A percentile compares a stretch with the other conserved stretches of the same genome.
Conservation (phyloP, 2,329 filamentous ascomycete species). For the Onygenales sp. region DNA sequence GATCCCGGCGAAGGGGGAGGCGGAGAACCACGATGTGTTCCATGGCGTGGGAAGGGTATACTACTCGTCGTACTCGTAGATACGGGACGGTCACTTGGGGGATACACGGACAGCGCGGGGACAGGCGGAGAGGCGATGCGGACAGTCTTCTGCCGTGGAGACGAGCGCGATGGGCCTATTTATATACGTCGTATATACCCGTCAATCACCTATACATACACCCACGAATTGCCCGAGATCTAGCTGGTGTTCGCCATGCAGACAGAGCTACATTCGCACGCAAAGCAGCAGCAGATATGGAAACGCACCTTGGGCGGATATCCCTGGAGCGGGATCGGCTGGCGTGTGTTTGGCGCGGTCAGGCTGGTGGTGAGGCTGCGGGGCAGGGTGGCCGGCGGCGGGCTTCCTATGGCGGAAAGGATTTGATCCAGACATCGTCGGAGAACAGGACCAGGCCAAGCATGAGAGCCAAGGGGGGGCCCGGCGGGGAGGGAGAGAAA, state of each 20-base stretch:
- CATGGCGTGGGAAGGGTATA: not conserved
- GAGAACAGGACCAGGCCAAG: constrained; percentile 16
- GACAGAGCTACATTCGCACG: not conserved
- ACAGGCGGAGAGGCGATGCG: constrained; percentile 32
- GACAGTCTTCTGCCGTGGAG: constrained; percentile 13
- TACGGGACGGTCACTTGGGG: not conserved
- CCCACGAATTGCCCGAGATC: not conserved
- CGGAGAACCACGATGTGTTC: constrained; percentile 8
- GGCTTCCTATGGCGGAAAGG: constrained; percentile 39
- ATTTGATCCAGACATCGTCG: constrained; percentile 40
- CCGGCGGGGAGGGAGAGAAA: constrained; percentile 9
- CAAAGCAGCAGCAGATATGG: too few relatives aligned
- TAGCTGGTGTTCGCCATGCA: not conserved
- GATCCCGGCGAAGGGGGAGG: constrained; percentile 18
- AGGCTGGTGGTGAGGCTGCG: not conserved
- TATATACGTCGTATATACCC: constrained; percentile 2
- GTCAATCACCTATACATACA: not conserved
- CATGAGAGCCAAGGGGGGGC: constrained; percentile 19
- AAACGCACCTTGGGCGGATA: not conserved
- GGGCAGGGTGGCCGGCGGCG: constrained; percentile 15
- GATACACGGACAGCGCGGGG: constrained; percentile 16
- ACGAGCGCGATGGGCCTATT: constrained; percentile 4
- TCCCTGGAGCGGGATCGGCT: not conserved
- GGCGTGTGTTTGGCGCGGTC: not conserved
- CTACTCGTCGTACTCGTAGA: constrained; percentile 8